A percentile compares a stretch with the other conserved stretches of the same genome.
Evolutionary conservation across 2,329 filamentous ascomycete genomes (phyloP).

Genomic region (Corynespora cassiicola): DNA sequence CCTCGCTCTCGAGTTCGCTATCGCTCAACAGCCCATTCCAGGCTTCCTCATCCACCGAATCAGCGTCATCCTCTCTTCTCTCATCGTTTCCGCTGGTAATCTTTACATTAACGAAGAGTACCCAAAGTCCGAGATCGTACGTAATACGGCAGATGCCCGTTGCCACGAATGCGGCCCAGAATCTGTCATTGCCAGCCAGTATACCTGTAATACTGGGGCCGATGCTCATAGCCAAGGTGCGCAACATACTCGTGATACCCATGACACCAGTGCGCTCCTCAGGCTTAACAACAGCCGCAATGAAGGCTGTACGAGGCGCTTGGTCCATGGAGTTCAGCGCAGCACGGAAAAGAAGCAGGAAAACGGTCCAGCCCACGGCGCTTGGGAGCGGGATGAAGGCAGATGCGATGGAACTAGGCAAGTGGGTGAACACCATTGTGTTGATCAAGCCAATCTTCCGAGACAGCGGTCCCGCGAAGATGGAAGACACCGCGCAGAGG

Average conservation of each 20-base stretch:
- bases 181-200: constrained; percentile 38
- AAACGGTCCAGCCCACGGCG: constrained; percentile 59
- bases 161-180: constrained; percentile 48
- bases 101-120: constrained; percentile 46
- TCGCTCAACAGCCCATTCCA: constrained; percentile 40
- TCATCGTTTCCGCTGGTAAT: constrained; percentile 18
- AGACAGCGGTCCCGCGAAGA: constrained; percentile 65
- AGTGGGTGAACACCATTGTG: constrained; percentile 57
- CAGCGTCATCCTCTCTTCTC: constrained; percentile 22
- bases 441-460: constrained; percentile 67
- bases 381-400: constrained; percentile 61
- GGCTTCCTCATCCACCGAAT: constrained; percentile 33
- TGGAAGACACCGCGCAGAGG: constrained; percentile 59
- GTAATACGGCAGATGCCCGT: constrained; percentile 41
- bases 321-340: constrained; percentile 75
- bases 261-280: constrained; percentile 73
- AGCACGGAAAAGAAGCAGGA: constrained; percentile 64
- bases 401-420: constrained; percentile 67
- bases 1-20: constrained; percentile 29
- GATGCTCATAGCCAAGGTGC: constrained; percentile 64
- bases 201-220: constrained; percentile 48
- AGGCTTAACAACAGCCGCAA: constrained; percentile 69
- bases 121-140: constrained; percentile 47
- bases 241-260: constrained; percentile 69
- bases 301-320: constrained; percentile 69